Evolutionary conservation across 495 filamentous ascomycete species (phyloP), one percentile per base, ranked within the genome.

Genomic region (Amphirosellinia nigrospora): DNA sequence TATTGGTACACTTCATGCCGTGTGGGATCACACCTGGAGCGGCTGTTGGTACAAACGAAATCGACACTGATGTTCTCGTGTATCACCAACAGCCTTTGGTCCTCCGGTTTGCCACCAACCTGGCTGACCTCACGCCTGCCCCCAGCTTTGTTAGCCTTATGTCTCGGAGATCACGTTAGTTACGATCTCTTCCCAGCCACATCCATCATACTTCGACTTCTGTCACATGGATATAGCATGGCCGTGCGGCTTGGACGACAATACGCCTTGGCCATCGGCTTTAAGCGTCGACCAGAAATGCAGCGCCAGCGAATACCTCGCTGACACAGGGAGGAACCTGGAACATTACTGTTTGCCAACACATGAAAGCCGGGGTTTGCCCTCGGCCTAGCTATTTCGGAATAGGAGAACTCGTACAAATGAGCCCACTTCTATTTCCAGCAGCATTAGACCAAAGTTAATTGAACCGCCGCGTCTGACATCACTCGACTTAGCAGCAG

Each of bases 381-480:
- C 26, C 50, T n/a, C 23, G 64, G 23, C 26, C 48, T 66, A 66
- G 45, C 50, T 66, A 36, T 56, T 43, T 58, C 36, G 16, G 64
- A 66, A 66, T 56, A 66, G 48, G 64, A 50, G 63, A 66, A 39
- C 50, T 58, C 64, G 30, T 48, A 39, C 34, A n/a, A n/a, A 41
- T 38, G 63, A 66, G 50, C 50, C 64, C 50, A 55, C 64, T 58
- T 56, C 63, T 65, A 65, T 53, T 65, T 65, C 63, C 32, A 65
- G 63, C 63, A 16, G 41, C n/a, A 16, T 38, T 23, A 39, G 30
- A 28, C 58, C 34, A 6, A 61, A 61, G 58, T 53, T 39, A 50
- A 32, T 21, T 30, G 38, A 50, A 65, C 9, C 6, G 19, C 63
- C 63, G 46, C 30, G 21, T 65, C 63, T 65, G 46, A 61, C 36